Base-by-base conservation (phyloP, 805 yeast species). In the Zygotorulaspora florentina region DNA sequence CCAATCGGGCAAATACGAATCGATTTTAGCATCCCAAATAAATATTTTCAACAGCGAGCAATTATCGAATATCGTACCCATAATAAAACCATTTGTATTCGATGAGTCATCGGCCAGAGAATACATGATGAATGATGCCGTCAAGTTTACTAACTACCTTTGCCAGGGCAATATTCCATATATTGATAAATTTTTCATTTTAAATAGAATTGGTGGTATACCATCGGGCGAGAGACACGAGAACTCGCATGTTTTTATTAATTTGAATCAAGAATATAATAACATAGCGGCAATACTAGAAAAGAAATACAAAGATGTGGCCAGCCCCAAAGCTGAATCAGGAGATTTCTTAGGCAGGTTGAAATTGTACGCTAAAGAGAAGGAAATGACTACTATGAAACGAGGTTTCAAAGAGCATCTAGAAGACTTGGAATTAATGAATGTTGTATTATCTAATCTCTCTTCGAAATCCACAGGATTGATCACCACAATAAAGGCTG, bases 151-250 rank as follows among this genome's bases (percentile, higher is more conserved):
- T 38, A 48, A 56, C 9, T 48, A 66, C 28, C 62, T 64, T 36
- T 35, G 53, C 47, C 13, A 67, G 68, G 40, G 52, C 72, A 23
- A 61, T 72, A 0, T 47, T 17, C 54, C 58, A 1, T 43, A 49
- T 25, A 76, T 93, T 35, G 99, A 93, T 52, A 93, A 93, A 54
- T 67, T 91, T 25, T 77, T 91, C 7, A 80, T 83, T 51, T 70
- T 93, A 26, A 97, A 89, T 56, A 78, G 81, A 1, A 62, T 76
- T 15, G 99, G 99, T 1, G 99, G 99, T 0, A 83, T 88, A 6
- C 98, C 98, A 0, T 85, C 95, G 0, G 70, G 81, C 18, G 96
- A 88, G 59, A 73, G 98, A 47, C 77, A 80, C 47, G 80, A 81
- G 46, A 80, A 89, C 3, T 77, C 95, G 13, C 99, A 93, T 64